Evolutionary conservation across 139 green algal species (phyloP).

Genomic region (Micromonas pusilla): DNA sequence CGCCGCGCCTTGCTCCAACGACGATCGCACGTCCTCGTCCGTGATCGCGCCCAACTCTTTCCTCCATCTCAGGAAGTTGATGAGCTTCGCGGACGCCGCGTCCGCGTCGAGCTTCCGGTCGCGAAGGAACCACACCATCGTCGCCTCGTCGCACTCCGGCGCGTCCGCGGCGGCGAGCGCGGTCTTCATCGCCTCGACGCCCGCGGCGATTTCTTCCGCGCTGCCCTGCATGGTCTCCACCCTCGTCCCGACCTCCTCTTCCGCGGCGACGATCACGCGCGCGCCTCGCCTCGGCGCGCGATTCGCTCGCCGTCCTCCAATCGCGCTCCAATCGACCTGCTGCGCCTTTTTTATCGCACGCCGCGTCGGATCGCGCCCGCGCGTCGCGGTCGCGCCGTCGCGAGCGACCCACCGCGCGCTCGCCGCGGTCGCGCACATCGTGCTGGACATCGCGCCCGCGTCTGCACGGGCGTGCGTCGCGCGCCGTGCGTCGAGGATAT

Average conservation of each 20-base stretch:
- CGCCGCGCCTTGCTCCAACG: constrained; percentile 75
- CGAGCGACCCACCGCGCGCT: no score
- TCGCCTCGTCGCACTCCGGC: neutral
- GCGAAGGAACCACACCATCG: constrained; percentile 38
- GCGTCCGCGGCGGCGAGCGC: neutral
- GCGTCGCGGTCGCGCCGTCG: no score
- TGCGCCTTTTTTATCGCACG: no score
- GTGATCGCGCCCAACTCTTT: constrained; percentile 6
- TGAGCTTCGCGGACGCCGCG: constrained; percentile 29
- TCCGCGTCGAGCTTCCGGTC: constrained; percentile 38
- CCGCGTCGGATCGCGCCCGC: no score
- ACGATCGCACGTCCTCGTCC: constrained; percentile 28
- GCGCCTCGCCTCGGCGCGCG: no score
- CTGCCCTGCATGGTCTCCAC: neutral
- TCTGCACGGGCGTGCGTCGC: no score
- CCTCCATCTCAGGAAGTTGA: constrained; percentile 16
- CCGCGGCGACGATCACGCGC: neutral
- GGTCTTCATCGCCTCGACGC: neutral
- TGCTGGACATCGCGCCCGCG: no score
- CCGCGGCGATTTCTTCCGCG: neutral
- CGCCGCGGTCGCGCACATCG: no score
- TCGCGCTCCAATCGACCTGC: no score
- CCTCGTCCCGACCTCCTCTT: neutral
- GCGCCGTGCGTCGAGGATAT: no score
- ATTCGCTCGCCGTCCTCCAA: no score